A percentile compares a stretch with the other conserved stretches of the same genome.
Evolutionary conservation across 331 rosid species (phyloP).

Genomic region (Quercus phellos): DNA sequence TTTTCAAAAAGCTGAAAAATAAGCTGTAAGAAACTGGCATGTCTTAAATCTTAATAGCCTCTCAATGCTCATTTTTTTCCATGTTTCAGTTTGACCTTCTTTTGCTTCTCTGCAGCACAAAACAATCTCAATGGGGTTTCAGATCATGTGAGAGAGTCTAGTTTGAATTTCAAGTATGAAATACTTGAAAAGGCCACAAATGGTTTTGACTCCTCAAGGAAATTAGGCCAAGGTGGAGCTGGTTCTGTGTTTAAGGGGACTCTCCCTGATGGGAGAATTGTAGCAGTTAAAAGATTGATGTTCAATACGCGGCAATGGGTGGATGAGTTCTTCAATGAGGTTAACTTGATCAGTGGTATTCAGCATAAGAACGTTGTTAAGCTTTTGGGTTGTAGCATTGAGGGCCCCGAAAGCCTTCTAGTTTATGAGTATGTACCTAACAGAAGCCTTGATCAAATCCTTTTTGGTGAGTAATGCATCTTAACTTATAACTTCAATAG

Average conservation of each 20-base stretch:
- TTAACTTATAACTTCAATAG: not conserved
- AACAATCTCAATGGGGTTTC: not conserved
- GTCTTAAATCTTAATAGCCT: not conserved
- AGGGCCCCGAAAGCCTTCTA: slow-evolving; percentile 63
- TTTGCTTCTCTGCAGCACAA: slow-evolving; percentile 13
- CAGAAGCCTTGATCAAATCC: slow-evolving; percentile 54
- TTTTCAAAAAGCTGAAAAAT: too few relatives aligned
- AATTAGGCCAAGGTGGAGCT: slow-evolving; percentile 47
- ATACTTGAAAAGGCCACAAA: slow-evolving; percentile 48
- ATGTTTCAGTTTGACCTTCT: slow-evolving; percentile 6
- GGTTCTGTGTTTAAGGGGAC: slow-evolving; percentile 56
- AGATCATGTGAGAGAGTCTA: slow-evolving; percentile 7
- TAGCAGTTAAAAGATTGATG: slow-evolving; percentile 55
- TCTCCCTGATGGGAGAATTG: slow-evolving; percentile 38
- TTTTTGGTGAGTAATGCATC: slow-evolving; percentile 31
- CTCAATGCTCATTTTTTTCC: not conserved
- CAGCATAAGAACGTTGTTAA: slow-evolving; percentile 56
- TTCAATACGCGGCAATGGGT: slow-evolving; percentile 46
- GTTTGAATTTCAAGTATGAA: slow-evolving; percentile 43
- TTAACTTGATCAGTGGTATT: slow-evolving; percentile 47
- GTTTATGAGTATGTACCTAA: slow-evolving; percentile 54
- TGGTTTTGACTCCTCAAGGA: slow-evolving; percentile 32
- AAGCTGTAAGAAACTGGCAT: too few relatives aligned
- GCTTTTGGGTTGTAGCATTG: slow-evolving; percentile 66
- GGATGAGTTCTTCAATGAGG: slow-evolving; percentile 57